phyloP scores from a whole-genome alignment of 768 basidiomycete species.

The Pisolithus marmoratus region DNA sequence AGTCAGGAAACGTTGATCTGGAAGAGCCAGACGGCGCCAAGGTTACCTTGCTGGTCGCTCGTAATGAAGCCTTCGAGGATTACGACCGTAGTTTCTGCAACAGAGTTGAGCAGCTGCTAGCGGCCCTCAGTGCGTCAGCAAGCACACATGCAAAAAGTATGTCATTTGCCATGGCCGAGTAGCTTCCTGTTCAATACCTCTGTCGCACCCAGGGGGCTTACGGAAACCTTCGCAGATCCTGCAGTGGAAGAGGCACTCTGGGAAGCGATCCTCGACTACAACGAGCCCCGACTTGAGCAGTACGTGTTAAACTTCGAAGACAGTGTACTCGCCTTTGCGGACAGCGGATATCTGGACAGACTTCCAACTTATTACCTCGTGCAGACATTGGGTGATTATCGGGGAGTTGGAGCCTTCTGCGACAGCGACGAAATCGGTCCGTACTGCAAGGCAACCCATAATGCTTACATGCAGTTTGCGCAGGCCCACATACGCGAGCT shows the following conservation, averaged over 20 bases:
- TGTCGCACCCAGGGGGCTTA: too few species aligned
- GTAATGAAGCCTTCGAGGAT: neutral
- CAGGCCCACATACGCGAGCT: neutral
- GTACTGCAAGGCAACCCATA: neutral
- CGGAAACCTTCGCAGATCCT: neutral
- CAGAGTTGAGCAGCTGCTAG: neutral
- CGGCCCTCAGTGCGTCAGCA: neutral
- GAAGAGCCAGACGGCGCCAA: neutral
- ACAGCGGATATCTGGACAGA: neutral
- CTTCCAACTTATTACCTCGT: neutral
- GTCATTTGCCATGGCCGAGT: neutral
- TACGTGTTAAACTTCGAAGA: neutral
- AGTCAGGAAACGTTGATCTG: neutral
- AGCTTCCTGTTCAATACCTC: neutral
- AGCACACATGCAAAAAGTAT: neutral
- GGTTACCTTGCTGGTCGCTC: neutral
- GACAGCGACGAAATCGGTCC: neutral
- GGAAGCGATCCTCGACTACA: neutral
- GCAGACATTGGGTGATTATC: neutral
- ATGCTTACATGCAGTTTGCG: neutral
- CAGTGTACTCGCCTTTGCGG: neutral
- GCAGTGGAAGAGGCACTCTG: neutral
- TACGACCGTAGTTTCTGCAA: neutral
- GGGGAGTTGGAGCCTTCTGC: neutral
- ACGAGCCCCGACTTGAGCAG: neutral